These are phyloP conservation scores for Phellopilus nigrolimitatus DNA, from an alignment of 1,284 basidiomycete species.

Conservation along the genomic window DNA sequence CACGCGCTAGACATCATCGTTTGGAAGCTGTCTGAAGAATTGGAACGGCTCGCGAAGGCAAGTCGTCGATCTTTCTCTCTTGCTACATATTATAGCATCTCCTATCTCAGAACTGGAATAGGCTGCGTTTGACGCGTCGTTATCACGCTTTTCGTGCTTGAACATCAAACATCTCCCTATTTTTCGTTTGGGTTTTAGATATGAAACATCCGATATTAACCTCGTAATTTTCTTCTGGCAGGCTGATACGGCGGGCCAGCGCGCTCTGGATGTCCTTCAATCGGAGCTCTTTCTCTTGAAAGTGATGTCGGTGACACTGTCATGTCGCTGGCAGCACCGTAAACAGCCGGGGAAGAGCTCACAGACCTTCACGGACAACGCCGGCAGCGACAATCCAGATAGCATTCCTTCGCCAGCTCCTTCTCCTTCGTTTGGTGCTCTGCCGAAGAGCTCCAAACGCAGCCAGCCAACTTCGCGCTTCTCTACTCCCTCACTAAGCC, in stretches of 20 bases:
- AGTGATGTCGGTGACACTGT: constrained; percentile 73
- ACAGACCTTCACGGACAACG: constrained; percentile 21
- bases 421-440: constrained; percentile 10
- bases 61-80: constrained; percentile 26
- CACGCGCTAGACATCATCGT: constrained; percentile 77
- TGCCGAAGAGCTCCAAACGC: constrained; percentile 3
- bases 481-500: constrained; percentile 32
- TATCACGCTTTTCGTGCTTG: constrained; percentile 9
- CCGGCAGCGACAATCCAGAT: constrained; percentile 6
- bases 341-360: constrained; percentile 33
- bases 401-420: constrained; percentile 9
- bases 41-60: constrained; percentile 78
- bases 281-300: constrained; percentile 89
- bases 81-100: no score
- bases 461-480: constrained; percentile 28
- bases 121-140: no score
- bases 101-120: no score
- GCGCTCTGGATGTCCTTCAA: constrained; percentile 73
- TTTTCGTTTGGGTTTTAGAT: no score
- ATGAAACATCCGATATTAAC: background rate
- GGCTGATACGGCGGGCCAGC: constrained; percentile 47
- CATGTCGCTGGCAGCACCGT: constrained; percentile 65
- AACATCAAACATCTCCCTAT: no score
- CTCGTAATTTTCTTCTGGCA: background rate
- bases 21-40: constrained; percentile 67